Base-by-base conservation (phyloP, 768 basidiomycete genomes). In the Hygrophorus pudorinus region DNA sequence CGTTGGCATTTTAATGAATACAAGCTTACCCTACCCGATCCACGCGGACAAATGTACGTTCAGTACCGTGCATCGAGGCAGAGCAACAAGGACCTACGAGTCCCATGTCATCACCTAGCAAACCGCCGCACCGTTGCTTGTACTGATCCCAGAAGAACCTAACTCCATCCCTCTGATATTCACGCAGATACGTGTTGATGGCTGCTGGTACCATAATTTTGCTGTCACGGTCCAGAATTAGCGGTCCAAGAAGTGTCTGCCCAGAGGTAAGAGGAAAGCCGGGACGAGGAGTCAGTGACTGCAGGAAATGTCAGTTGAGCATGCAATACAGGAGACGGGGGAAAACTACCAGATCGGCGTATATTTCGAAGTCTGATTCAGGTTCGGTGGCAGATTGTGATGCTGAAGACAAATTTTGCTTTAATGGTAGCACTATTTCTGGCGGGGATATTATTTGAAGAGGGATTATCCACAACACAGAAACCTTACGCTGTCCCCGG, bases 61-160 rank as follows among this genome's bases (percentile, higher is more conserved):
- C n/a, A n/a, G n/a, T n/a, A n/a, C n/a, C n/a, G n/a, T n/a, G n/a
- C n/a, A n/a, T n/a, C n/a, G n/a, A n/a, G n/a, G n/a, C n/a, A n/a
- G n/a, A n/a, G n/a, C 24, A 20, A 5, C 14, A 10, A 10, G 32
- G 28, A n/a, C 60, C 18, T 50, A 81, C 79, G 49, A 83, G 67
- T 51, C 90, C 94, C 94, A 98, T 98, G 56, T 98, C 94, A 58
- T 98, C 94, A 4, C 94, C 94, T 3, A 98, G 71, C 9, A 97
- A 58, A 0, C 84, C 93, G 0, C 94, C 94, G 35, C 70, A 66
- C 0, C 71, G 73, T 51, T 81, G 65, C 21, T 67, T 61, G 56
- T 84, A 96, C 37, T 80, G 72, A 11, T 73, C 66, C 63, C 76
- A 96, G 39, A 97, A 74, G 62, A 97, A 97, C 33, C 68, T 60